These are phyloP conservation scores for Boletellus sp. DNA, from an alignment of 768 basidiomycete genomes.

Conservation along the genomic window DNA sequence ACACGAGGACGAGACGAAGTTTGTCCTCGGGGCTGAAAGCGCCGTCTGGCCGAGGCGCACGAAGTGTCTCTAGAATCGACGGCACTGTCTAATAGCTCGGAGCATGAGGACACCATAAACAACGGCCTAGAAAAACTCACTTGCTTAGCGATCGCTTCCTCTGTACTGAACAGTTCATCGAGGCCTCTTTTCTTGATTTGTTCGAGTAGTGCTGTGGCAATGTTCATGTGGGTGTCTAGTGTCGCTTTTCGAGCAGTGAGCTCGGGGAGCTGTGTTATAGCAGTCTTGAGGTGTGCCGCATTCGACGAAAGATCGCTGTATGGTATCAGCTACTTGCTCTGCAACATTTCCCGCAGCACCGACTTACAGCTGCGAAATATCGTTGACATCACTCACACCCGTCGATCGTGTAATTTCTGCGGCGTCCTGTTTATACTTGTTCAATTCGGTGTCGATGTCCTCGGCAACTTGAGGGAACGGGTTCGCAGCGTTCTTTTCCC, in stretches of 20 bases:
- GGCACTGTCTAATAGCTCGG: constrained; percentile 55
- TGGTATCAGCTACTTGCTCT: constrained; percentile 6
- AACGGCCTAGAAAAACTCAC: constrained; percentile 34
- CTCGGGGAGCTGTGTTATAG: constrained; percentile 95
- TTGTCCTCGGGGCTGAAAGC: constrained; percentile 76
- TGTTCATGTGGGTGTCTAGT: constrained; percentile 98
- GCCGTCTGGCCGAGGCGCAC: constrained; percentile 62
- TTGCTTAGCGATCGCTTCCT: constrained; percentile 88
- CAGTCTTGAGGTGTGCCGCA: constrained; percentile 91
- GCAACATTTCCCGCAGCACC: background rate
- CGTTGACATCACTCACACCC: constrained; percentile 92
- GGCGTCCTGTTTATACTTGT: constrained; percentile 91
- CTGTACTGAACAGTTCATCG: constrained; percentile 95
- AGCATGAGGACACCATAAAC: background rate
- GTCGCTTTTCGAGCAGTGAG: constrained; percentile 95
- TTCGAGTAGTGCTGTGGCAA: constrained; percentile 90
- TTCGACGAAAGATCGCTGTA: constrained; percentile 82
- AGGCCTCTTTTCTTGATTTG: constrained; percentile 93
- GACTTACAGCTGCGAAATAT: constrained; percentile 87
- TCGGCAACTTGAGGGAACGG: constrained; percentile 99
- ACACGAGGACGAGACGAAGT: constrained; percentile 90
- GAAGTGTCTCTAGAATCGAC: constrained; percentile 83
- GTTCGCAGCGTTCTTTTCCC: constrained; percentile 92
- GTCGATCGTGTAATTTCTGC: constrained; percentile 96
- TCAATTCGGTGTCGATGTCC: constrained; percentile 90